phyloP scores from a whole-genome alignment of 805 yeast species.

The Candida michaelii region DNA sequence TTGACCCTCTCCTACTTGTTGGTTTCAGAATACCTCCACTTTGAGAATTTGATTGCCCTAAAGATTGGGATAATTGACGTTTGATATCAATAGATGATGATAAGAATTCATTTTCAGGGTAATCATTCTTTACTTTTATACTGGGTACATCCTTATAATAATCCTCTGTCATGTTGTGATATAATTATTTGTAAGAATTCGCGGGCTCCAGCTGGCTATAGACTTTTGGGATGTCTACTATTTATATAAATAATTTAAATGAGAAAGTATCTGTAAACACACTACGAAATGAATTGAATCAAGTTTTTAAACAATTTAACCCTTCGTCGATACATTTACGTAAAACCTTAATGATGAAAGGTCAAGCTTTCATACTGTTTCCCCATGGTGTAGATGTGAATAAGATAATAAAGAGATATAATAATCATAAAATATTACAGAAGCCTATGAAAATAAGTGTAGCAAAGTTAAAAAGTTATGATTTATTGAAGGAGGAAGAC shows the following conservation, averaged over 20 bases:
- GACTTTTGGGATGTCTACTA: conserved; percentile 22
- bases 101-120: conserved; percentile 9
- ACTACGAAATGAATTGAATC: conserved; percentile 43
- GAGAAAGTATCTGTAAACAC: conserved; percentile 61
- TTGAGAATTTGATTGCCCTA: conserved; percentile 14
- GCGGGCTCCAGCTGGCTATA: background rate
- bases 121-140: conserved; percentile 28
- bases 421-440: conserved; percentile 41
- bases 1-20: conserved; percentile 35
- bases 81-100: conserved; percentile 30
- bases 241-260: conserved; percentile 72
- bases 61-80: conserved; percentile 41
- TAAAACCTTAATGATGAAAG: conserved; percentile 63
- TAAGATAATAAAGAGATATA: conserved; percentile 45
- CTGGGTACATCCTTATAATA: conserved; percentile 20
- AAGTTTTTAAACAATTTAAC: conserved; percentile 47
- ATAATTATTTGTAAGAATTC: background rate
- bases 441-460: conserved; percentile 13
- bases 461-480: conserved; percentile 13
- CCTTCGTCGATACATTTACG: conserved; percentile 42
- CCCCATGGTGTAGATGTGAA: conserved; percentile 29
- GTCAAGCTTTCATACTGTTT: conserved; percentile 79
- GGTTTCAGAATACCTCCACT: conserved; percentile 32
- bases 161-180: conserved; percentile 2
- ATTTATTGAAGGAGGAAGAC: conserved; percentile 18